A percentile compares a stretch with the other conserved stretches of the same genome.
Conservation (phyloP, 148 eudicot species). For the Linanthus parryae region DNA sequence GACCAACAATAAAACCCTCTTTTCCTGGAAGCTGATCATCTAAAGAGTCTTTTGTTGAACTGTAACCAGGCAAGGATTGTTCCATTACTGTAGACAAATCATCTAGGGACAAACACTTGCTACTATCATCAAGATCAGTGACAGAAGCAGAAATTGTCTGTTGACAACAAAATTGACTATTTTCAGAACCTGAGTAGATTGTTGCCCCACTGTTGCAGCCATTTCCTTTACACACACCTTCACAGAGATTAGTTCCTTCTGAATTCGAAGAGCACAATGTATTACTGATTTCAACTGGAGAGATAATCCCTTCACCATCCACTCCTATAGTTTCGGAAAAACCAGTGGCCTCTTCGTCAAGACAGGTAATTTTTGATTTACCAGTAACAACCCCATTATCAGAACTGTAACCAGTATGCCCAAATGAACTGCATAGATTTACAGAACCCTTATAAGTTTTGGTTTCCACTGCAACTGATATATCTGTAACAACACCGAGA, state of each 20-base stretch:
- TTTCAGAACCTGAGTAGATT: conserved; percentile 8
- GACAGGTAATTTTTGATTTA: conserved; percentile 12
- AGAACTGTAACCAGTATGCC: conserved; percentile 18
- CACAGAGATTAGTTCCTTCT: conserved; percentile 14
- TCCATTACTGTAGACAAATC: conserved; percentile 12
- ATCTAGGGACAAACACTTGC: conserved; percentile 18
- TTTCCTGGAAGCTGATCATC: conserved; percentile 12
- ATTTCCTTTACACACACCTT: conserved; percentile 11
- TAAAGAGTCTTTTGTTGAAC: conserved; percentile 8
- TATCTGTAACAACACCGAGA: conserved; percentile 9
- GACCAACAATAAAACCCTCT: conserved; percentile 14
- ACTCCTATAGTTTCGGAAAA: conserved; percentile 14
- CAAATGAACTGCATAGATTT: conserved; percentile 8
- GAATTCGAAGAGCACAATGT: conserved; percentile 14
- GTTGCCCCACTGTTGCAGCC: conserved; percentile 11
- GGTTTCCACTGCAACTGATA: conserved; percentile 10
- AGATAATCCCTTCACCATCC: conserved; percentile 16
- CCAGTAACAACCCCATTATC: conserved; percentile 11
- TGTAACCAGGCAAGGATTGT: conserved; percentile 6
- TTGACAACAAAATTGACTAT: conserved; percentile 11
- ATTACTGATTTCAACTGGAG: conserved; percentile 5
- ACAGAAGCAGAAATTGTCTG: conserved; percentile 10
- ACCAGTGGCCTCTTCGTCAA: conserved; percentile 13
- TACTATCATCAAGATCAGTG: conserved; percentile 13
- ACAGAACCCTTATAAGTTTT: conserved; percentile 1